Base-by-base conservation (phyloP, 306 rosid genomes). In the Fragaria ananassa region DNA sequence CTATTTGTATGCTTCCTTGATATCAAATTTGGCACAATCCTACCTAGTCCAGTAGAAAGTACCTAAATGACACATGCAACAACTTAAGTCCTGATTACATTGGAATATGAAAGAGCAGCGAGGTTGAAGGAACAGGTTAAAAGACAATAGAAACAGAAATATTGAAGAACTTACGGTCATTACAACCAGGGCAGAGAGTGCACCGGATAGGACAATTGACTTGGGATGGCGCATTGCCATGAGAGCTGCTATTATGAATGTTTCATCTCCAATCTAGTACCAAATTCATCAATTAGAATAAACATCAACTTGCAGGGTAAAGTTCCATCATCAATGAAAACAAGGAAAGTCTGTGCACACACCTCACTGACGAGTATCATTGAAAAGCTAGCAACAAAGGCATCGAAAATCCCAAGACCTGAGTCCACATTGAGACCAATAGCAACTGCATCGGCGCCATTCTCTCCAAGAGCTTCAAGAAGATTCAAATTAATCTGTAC, bases 171-270 rank as follows among this genome's bases (percentile, higher is more conserved):
- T 83, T 87, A 96, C 97, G 2, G 99, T 96, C 99, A 96, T 96
- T 76, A 96, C 88, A 76, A 96, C 41, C 90, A 96, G 79, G 77
- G 99, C 99, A 69, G 80, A 11, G 44, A 96, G 97, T 0, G 99
- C 98, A 75, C 99, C 99, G 47, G 98, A 92, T 80, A 96, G 82
- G 58, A 96, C 99, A 75, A 88, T 93, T 74, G 99, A 92, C 89
- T 88, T 91, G 10, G 99, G 99, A 66, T 96, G 99, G 14, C 99
- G 99, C 99, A 96, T 96, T 42, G 98, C 99, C 99, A 93, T 96
- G 50, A 96, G 93, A 81, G 99, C 99, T 58, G 99, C 99, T 76
- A 96, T 96, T 66, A 96, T 96, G 77, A 96, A 96, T 19, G 99
- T 96, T 85, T 96, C 99, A 74, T 96, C 99, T 83, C 99, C 98